Conservation (phyloP, 768 basidiomycete genomes). For the Termitomyces sp. region DNA sequence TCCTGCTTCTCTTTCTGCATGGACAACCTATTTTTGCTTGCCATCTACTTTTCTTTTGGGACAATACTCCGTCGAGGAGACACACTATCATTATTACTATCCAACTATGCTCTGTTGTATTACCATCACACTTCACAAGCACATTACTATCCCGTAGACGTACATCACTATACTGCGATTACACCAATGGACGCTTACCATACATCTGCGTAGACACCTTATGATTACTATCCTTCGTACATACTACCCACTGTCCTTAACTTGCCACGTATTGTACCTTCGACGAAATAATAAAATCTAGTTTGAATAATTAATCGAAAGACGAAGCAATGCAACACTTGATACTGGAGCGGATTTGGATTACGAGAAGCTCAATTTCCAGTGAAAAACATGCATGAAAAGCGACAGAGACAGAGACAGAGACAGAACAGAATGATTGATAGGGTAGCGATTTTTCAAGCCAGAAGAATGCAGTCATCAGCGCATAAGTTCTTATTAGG, state of each 20-base stretch:
- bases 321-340: not conserved
- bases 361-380: not conserved
- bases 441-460: not conserved
- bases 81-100: conserved; percentile 18
- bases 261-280: conserved; percentile 3
- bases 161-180: conserved; percentile 7
- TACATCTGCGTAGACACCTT: conserved; percentile 2
- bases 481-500: not conserved
- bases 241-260: conserved; percentile 13
- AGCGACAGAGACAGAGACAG: not conserved
- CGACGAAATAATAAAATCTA: conserved; percentile 3
- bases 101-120: conserved; percentile 15
- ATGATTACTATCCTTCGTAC: conserved; percentile 8
- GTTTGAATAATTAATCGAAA: not conserved
- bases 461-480: not conserved
- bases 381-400: not conserved
- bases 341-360: not conserved
- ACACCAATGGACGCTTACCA: conserved; percentile 2
- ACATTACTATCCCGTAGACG: conserved; percentile 4
- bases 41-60: conserved; percentile 15
- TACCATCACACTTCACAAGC: not conserved
- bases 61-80: conserved; percentile 1
- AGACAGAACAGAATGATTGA: not conserved
- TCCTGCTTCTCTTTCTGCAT: conserved; percentile 6
- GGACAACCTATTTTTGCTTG: conserved; percentile 15